phyloP scores from a whole-genome alignment of 352 stramenopile genomes.

The Halophytophthora polymorphica region DNA sequence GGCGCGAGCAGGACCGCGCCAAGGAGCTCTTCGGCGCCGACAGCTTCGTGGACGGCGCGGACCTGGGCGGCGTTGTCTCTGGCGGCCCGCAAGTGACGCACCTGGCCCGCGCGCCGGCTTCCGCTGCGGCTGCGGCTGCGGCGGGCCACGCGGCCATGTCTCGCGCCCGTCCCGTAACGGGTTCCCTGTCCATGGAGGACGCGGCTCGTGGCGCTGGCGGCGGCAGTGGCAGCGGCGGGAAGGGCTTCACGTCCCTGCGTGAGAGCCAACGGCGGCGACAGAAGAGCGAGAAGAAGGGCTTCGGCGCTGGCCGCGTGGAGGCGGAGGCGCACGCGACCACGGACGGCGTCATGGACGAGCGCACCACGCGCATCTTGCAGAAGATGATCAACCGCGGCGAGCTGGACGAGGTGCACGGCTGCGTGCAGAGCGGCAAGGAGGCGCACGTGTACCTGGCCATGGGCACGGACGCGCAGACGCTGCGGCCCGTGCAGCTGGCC shows the following conservation, averaged over 20 bases:
- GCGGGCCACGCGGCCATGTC: constrained; percentile 17
- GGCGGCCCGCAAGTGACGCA: constrained; percentile 13
- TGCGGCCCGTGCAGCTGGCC: constrained; percentile 36
- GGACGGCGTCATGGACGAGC: constrained; percentile 75
- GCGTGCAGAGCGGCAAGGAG: constrained; percentile 81
- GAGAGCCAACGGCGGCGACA: constrained; percentile 49
- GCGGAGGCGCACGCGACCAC: constrained; percentile 50
- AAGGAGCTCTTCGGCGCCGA: constrained; percentile 41
- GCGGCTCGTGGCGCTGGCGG: constrained; percentile 31
- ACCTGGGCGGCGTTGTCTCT: constrained; percentile 12
- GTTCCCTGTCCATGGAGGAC: constrained; percentile 41
- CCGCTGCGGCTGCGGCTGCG: neutral
- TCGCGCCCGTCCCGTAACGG: constrained; percentile 14
- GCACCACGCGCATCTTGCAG: constrained; percentile 64
- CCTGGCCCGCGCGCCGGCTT: constrained; percentile 22
- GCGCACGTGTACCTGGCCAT: constrained; percentile 76
- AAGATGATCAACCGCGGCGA: constrained; percentile 73
- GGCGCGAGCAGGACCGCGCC: constrained; percentile 26
- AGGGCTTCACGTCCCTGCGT: constrained; percentile 54
- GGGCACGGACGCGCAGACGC: constrained; percentile 45
- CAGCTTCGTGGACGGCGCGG: constrained; percentile 24
- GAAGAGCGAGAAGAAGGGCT: constrained; percentile 64
- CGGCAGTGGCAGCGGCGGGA: constrained; percentile 22
- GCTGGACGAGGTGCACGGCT: constrained; percentile 70
- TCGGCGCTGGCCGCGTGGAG: constrained; percentile 42